A percentile compares a stretch with the other conserved stretches of the same genome.
Evolutionary conservation across 148 eudicot species (phyloP).

Genomic region (Selenicereus undatus): DNA sequence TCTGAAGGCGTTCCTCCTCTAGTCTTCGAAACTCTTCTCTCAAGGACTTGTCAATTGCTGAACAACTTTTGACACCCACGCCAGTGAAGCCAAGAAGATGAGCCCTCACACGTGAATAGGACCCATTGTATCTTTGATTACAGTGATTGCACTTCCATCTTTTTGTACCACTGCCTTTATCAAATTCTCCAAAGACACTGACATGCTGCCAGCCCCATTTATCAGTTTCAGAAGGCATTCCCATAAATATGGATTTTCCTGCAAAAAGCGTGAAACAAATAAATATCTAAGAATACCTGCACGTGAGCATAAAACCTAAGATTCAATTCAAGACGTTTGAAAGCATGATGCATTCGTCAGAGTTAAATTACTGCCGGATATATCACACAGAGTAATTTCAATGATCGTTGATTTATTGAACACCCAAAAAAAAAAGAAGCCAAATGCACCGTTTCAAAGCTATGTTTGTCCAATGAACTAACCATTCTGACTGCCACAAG

Average conservation of each 20-base stretch:
- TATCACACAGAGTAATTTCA: neutral
- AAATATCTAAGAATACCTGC: neutral
- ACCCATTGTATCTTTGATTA: slow-evolving; percentile 43
- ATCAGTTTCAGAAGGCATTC: slow-evolving; percentile 46
- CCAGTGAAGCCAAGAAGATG: slow-evolving; percentile 54
- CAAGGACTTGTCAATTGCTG: slow-evolving; percentile 46
- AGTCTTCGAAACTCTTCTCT: slow-evolving; percentile 38
- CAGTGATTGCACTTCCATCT: slow-evolving; percentile 54
- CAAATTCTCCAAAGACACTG: slow-evolving; percentile 46
- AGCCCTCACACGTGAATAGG: slow-evolving; percentile 49
- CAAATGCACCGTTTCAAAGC: neutral
- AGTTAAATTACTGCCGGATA: neutral
- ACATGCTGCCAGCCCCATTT: slow-evolving; percentile 60
- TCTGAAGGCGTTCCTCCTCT: slow-evolving; percentile 41
- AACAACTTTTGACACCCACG: slow-evolving; percentile 47
- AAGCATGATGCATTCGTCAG: neutral
- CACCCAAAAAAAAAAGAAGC: neutral
- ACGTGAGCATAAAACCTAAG: neutral
- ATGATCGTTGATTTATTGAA: neutral
- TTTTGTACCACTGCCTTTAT: slow-evolving; percentile 52
- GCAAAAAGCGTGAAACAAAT: slow-evolving; percentile 8
- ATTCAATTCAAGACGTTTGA: neutral
- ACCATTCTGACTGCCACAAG: neutral
- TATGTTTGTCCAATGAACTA: neutral
- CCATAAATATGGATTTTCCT: neutral